Conservation (phyloP, 768 basidiomycete genomes). For the Boletus vinaceobasis region DNA sequence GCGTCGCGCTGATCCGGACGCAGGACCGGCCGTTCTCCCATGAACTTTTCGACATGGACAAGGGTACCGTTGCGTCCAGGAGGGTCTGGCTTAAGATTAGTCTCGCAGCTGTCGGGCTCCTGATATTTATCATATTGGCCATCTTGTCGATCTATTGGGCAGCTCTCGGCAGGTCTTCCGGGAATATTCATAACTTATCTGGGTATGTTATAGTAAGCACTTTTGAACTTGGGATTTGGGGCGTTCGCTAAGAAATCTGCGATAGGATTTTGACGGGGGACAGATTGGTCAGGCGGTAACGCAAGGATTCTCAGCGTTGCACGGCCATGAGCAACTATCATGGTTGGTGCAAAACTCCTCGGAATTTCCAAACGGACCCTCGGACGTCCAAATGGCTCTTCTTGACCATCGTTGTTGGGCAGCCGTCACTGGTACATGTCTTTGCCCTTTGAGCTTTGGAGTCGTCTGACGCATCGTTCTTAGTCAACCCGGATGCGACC, state of each 20-base stretch:
- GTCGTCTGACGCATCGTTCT: neutral
- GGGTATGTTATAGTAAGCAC: constrained; percentile 56
- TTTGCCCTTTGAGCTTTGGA: neutral
- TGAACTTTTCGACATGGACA: constrained; percentile 27
- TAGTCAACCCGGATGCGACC: constrained; percentile 43
- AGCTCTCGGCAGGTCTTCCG: constrained; percentile 44
- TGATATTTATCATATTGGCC: constrained; percentile 44
- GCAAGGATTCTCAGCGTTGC: constrained; percentile 33
- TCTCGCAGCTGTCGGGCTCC: constrained; percentile 31
- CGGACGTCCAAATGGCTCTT: constrained; percentile 43
- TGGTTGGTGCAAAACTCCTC: constrained; percentile 44
- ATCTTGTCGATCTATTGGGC: constrained; percentile 63
- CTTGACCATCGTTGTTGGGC: constrained; percentile 52
- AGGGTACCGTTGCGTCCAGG: constrained; percentile 31
- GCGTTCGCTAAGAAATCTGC: neutral
- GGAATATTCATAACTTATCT: constrained; percentile 38
- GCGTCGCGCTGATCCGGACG: constrained; percentile 3
- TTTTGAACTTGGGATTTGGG: neutral
- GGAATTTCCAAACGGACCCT: constrained; percentile 43
- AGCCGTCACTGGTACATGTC: constrained; percentile 47
- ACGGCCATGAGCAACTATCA: constrained; percentile 34
- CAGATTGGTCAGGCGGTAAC: constrained; percentile 47
- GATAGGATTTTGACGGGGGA: constrained; percentile 60
- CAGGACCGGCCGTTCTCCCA: constrained; percentile 31
- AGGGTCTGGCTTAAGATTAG: constrained; percentile 41